Evolutionary conservation across 345 rosid species (phyloP).

Genomic region (Camelina neglecta): DNA sequence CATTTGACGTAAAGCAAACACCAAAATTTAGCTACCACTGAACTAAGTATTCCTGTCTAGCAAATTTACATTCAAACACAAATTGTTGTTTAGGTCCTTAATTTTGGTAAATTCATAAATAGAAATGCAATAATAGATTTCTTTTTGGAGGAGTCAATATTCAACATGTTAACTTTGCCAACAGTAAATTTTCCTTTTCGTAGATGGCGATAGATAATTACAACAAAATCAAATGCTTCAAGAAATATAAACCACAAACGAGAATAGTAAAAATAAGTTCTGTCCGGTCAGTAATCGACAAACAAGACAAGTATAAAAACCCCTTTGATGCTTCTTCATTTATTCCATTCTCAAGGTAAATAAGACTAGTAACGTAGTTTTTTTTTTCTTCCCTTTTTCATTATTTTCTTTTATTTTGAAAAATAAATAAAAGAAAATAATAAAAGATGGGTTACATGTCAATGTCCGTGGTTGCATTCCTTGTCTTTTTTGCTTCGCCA

Average conservation of each 20-base stretch:
- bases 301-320: constrained; percentile 34
- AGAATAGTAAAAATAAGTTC: constrained; percentile 29
- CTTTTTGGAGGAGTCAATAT: background rate
- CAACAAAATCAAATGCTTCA: constrained; percentile 1
- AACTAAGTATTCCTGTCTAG: background rate
- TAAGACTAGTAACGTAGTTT: constrained; percentile 10
- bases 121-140: constrained; percentile 14
- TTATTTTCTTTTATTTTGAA: constrained; percentile 41
- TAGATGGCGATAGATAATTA: background rate
- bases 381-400: background rate
- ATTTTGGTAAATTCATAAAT: background rate
- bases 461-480: constrained; percentile 11
- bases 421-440: constrained; percentile 22
- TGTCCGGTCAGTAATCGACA: constrained; percentile 10
- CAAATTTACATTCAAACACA: constrained; percentile 14
- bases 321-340: constrained; percentile 12
- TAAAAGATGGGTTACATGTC: constrained; percentile 31
- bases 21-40: background rate
- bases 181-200: constrained; percentile 11
- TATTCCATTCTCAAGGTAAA: constrained; percentile 16
- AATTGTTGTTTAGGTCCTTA: background rate
- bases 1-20: background rate
- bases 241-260: constrained; percentile 33
- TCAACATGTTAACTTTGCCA: constrained; percentile 21
- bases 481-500: constrained; percentile 12